Base-by-base conservation (phyloP, 345 rosid species). In the Raphanus raphanistrum region DNA sequence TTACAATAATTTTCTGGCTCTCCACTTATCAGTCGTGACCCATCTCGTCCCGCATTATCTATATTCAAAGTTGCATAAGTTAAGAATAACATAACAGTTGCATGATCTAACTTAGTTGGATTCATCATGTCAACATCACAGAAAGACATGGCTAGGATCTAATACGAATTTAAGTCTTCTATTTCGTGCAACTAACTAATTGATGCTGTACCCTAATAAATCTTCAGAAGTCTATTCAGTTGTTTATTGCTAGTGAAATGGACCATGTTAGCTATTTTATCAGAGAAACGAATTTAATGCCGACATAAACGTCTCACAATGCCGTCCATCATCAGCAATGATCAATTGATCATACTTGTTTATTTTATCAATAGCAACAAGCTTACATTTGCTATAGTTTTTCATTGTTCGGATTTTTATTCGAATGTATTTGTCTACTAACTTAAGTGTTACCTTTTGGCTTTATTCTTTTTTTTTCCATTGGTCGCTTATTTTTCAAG, bases 241-340 rank as follows among this genome's bases (percentile, higher is more conserved):
- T 61, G n/a, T 36, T 36, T 28, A 36, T 61, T 61, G 65, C 66
- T 5, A 62, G 21, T 62, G 66, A 62, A 62, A 36, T 61, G 65
- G 36, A 28, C 8, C 41, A 62, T 1, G 38, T 62, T 62, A 31
- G 2, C 38, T 29, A 13, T 12, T 28, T 29, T 11, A 60, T 61
- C 0, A 3, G 11, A 2, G 25, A 28, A 31, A 2, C 33, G 33
- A 29, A 10, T 10, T 10, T 25, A 5, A 55, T 62, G 25, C 41
- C 5, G 11, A 31, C 48, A 41, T 41, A 41, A 41, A 41, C 41
- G 41, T 36, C 8, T 8, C 41, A 36, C 41, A 36, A 36, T 12
- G 52, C 31, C 52, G 52, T 65, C 69, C 7, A 21, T 9, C 41
- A 8, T 2, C 10, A 36, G 10, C 41, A 36, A 41, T 41, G 10